A percentile compares a stretch with the other conserved stretches of the same genome.
Conservation (phyloP, 23 red algal genomes). For the Gracilaria domingensis region DNA sequence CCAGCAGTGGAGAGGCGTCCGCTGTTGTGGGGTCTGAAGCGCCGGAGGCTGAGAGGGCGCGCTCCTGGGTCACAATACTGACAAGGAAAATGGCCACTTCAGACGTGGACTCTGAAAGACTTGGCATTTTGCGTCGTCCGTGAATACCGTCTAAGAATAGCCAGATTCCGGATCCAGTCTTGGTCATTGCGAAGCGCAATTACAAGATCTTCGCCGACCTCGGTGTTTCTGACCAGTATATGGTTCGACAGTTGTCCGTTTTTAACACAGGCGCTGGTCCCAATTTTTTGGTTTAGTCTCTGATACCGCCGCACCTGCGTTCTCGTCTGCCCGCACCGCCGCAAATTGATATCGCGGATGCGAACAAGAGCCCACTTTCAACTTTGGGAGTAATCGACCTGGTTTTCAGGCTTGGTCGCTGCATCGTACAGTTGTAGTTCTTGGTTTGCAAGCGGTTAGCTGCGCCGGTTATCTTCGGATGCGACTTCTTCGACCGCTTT, state of each 20-base stretch:
- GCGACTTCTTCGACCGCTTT: slow-evolving; percentile 16
- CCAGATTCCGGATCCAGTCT: neutral
- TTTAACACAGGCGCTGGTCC: slow-evolving; percentile 40
- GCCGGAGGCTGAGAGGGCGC: neutral
- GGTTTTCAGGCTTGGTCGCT: neutral
- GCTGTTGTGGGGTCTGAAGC: neutral
- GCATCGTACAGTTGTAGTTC: neutral
- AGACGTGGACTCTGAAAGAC: neutral
- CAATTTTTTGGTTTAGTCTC: neutral
- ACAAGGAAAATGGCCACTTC: slow-evolving; percentile 4
- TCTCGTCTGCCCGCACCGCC: neutral
- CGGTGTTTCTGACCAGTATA: neutral
- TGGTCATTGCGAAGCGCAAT: slow-evolving; percentile 10
- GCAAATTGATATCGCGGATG: slow-evolving; percentile 1
- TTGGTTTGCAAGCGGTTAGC: slow-evolving; percentile 14
- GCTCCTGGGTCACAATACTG: slow-evolving; percentile 1
- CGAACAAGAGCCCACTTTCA: neutral
- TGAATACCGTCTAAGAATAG: neutral
- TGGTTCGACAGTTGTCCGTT: slow-evolving; percentile 1
- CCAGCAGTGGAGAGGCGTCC: neutral
- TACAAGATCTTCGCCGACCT: slow-evolving; percentile 30
- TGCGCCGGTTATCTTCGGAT: neutral
- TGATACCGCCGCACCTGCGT: neutral
- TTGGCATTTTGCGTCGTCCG: neutral
- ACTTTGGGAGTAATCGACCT: neutral